Base-by-base conservation (phyloP, 306 rosid genomes). In the Medicago ruthenica region DNA sequence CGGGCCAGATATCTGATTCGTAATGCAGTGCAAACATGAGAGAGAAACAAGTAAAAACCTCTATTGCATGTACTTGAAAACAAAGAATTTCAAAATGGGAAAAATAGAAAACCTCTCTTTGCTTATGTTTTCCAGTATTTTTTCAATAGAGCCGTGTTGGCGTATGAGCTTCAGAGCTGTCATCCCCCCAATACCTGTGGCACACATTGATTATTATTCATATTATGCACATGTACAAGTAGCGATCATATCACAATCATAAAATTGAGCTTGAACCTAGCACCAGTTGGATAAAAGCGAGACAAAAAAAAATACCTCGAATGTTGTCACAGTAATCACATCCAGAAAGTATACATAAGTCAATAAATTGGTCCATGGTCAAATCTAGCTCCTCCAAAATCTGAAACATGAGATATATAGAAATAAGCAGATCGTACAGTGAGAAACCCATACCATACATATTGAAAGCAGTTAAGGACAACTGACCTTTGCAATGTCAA, bases 141-240 rank as follows among this genome's bases (percentile, higher is more conserved):
- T 87, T 81, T 95, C 98, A 41, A 95, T 95, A 58, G 92, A 89
- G 44, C 98, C 97, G 75, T 95, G 98, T 79, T 92, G 97, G 62
- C 93, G 96, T 75, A 92, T 87, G 78, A 94, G 97, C 85, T 95
- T 95, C 85, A 95, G 85, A 67, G 98, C 98, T 70, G 97, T 92
- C 81, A 65, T 86, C 74, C 98, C 98, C 74, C 98, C 97, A 80
- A 95, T 92, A 59, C 98, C 98, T 95, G 88, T 9, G n/a, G 79
- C 65, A 83, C 11, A 83, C 50, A 73, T 63, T 57, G 66, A 51
- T 60, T 68, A 14, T 59, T 39, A 60, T 44, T 57, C 36, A 21
- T 64, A 40, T 54, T 42, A 68, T 48, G 45, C 74, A 42, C 27
- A 67, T 27, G 77, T 54, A 53, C 76, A 80, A n/a, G 41, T 34